A percentile compares a stretch with the other conserved stretches of the same genome.
These are phyloP conservation scores for Cyathus striatus DNA, from an alignment of 768 basidiomycete genomes.

Conservation along the genomic window DNA sequence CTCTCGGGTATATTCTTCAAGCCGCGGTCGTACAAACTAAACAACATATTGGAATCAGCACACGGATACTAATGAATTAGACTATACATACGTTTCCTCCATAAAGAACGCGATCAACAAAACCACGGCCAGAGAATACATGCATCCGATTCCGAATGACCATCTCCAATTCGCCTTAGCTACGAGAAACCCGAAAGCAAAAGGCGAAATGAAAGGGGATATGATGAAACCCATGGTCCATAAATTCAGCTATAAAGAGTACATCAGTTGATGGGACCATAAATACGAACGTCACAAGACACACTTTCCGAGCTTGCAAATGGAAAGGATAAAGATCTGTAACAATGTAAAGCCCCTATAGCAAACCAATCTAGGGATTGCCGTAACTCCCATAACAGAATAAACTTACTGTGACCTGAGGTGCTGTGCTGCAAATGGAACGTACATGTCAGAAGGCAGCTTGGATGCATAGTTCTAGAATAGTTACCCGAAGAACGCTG, in stretches of 20 bases:
- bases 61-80: constrained; percentile 29
- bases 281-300: too few species aligned
- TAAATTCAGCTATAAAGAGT: constrained; percentile 33
- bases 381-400: too few species aligned
- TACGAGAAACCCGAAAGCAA: constrained; percentile 63
- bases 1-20: constrained; percentile 34
- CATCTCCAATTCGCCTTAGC: constrained; percentile 57
- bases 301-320: constrained; percentile 58
- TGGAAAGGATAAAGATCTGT: constrained; percentile 69
- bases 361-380: too few species aligned
- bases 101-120: constrained; percentile 52
- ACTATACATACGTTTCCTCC: constrained; percentile 54
- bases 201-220: constrained; percentile 60
- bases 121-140: constrained; percentile 53
- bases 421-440: constrained; percentile 33
- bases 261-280: too few species aligned
- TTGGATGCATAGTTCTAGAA: background rate
- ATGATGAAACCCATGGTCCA: constrained; percentile 61
- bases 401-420: constrained; percentile 57
- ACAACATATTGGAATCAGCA: constrained; percentile 36
- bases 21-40: constrained; percentile 49
- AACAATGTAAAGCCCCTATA: constrained; percentile 52
- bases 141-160: constrained; percentile 62
- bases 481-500: constrained; percentile 47
- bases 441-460: background rate